Evolutionary conservation across 345 rosid species (phyloP), one percentile per base, ranked within the genome.

Genomic region (Salix purpurea): DNA sequence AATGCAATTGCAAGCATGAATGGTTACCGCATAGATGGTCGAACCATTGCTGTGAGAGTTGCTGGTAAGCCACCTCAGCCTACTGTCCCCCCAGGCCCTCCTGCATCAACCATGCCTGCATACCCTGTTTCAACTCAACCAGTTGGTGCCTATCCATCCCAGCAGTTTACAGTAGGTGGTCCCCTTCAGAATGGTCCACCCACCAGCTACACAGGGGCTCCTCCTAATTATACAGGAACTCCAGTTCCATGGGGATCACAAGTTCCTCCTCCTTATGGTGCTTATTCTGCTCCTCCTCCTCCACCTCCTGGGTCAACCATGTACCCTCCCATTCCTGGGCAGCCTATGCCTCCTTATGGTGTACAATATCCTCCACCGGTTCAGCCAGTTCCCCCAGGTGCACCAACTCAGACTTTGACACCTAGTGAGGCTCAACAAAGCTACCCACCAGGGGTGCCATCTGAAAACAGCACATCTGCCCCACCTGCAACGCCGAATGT

Each of bases 221-320:
- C 77, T 71, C 36, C 82, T 5, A 37, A 64, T 73, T 82, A 78
- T 74, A 40, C 46, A 9, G 84, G 77, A 67, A 37, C 74, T 70
- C 93, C 93, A 6, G 91, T 87, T 81, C 98, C 98, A 52, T 96
- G 99, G 99, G 97, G 92, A 67, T 90, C 94, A n/a, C 92, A 92
- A 14, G 87, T 87, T 77, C 93, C 97, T 52, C 85, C 92, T n/a
- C 84, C 87, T 65, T 92, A 91, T 86, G 85, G 91, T 72, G 79
- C 87, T n/a, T 96, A 94, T 84, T 84, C 94, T 67, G 88, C 94
- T 65, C 74, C 74, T 74, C 97, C 94, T 7, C 83, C 83, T 46
- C 83, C 79, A 6, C 93, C 97, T 77, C 94, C 96, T 69, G 96
- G 96, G 10, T 89, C 91, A 26, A 74, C 83, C 46, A 80, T 87